These are phyloP conservation scores for Globisporangium spinosum DNA, from an alignment of 352 stramenopile genomes.

Conservation along the genomic window DNA sequence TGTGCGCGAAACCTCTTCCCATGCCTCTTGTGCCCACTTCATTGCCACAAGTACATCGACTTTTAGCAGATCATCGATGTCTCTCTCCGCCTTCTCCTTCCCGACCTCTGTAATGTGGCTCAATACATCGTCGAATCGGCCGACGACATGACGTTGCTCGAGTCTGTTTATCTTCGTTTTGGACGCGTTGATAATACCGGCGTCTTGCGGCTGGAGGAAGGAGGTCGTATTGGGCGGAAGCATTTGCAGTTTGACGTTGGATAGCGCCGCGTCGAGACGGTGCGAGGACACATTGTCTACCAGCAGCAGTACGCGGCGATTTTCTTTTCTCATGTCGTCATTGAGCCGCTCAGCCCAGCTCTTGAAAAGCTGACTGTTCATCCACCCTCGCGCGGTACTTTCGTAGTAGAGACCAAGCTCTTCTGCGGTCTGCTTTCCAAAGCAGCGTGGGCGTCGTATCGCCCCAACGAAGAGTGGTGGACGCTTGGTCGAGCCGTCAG, in stretches of 20 bases:
- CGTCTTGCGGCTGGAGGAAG: slow-evolving; percentile 5
- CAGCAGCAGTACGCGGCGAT: background rate
- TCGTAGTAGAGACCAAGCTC: slow-evolving; percentile 7
- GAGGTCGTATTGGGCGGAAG: slow-evolving; percentile 7
- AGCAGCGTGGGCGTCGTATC: background rate
- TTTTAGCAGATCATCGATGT: no score
- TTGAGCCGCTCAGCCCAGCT: slow-evolving; percentile 3
- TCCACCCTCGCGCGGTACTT: slow-evolving; percentile 1
- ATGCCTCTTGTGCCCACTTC: no score
- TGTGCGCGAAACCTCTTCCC: no score
- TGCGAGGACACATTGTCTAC: background rate
- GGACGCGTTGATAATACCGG: slow-evolving; percentile 1
- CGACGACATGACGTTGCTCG: slow-evolving; percentile 1
- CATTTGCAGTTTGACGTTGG: background rate
- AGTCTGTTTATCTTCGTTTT: background rate
- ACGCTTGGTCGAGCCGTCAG: slow-evolving; percentile 4
- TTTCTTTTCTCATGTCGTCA: background rate
- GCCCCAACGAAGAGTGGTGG: slow-evolving; percentile 3
- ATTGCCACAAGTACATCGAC: no score
- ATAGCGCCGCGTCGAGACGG: background rate
- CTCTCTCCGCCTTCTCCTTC: background rate
- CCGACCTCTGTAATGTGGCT: background rate
- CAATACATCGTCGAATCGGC: slow-evolving; percentile 1
- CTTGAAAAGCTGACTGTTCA: slow-evolving; percentile 6
- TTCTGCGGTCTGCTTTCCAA: background rate